phyloP scores from a whole-genome alignment of 192 early-diverging fungal species.

The Linnemannia elongata region DNA sequence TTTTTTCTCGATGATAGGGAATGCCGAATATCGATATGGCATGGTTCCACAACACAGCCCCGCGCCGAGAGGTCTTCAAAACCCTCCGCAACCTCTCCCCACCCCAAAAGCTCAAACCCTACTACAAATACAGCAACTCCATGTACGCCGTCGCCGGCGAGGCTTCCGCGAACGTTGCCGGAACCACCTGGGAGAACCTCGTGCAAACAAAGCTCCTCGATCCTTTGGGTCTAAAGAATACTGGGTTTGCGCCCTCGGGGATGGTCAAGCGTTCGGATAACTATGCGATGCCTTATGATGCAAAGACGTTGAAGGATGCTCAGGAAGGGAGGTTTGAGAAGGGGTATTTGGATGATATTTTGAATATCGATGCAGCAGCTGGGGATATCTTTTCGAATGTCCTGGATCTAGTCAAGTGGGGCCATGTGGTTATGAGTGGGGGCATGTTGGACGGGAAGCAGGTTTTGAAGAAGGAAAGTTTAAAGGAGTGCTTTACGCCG shows the following conservation, averaged over 20 bases:
- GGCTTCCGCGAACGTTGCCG: conserved; percentile 31
- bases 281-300: conserved; percentile 25
- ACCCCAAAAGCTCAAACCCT: background rate
- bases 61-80: conserved; percentile 20
- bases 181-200: conserved; percentile 8
- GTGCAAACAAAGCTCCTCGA: conserved; percentile 11
- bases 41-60: conserved; percentile 1
- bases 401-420: conserved; percentile 28
- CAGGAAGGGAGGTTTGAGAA: conserved; percentile 25
- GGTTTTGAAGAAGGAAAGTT: conserved; percentile 11
- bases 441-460: conserved; percentile 20
- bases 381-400: conserved; percentile 36
- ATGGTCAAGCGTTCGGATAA: conserved; percentile 19
- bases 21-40: conserved; percentile 3
- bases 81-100: conserved; percentile 8
- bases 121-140: conserved; percentile 16
- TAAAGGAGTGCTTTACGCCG: background rate
- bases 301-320: conserved; percentile 25
- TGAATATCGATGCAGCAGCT: background rate
- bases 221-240: conserved; percentile 26
- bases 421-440: background rate
- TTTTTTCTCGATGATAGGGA: conserved; percentile 15
- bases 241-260: conserved; percentile 13
- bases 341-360: background rate
- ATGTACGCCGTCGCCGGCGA: conserved; percentile 44